These are phyloP conservation scores for Allium cepa DNA, from an alignment of 106 monocot species.

Conservation along the genomic window DNA sequence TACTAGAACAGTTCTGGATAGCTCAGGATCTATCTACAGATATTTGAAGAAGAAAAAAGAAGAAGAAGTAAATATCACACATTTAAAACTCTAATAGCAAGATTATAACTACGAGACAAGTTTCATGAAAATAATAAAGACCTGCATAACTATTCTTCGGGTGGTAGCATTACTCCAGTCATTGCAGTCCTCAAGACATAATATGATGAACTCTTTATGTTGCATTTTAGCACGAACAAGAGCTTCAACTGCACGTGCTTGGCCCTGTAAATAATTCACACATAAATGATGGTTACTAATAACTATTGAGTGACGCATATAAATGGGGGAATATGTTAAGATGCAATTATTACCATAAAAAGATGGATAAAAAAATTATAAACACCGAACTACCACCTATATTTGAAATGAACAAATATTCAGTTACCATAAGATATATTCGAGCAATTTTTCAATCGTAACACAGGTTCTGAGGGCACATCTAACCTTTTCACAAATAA, in stretches of 20 bases:
- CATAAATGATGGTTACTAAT: neutral
- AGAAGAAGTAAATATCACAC: neutral
- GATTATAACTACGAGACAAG: neutral
- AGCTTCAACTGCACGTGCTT: conserved; percentile 79
- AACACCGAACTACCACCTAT: too few species aligned
- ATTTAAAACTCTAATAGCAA: too few species aligned
- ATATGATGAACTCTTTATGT: conserved; percentile 74
- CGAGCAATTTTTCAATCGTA: too few species aligned
- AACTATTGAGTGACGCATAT: too few species aligned
- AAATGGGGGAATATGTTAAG: too few species aligned
- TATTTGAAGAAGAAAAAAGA: neutral
- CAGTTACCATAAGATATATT: too few species aligned
- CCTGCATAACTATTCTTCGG: conserved; percentile 82
- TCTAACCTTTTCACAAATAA: too few species aligned
- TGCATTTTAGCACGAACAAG: conserved; percentile 89
- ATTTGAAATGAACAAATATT: too few species aligned
- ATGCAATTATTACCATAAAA: too few species aligned
- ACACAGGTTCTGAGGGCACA: too few species aligned
- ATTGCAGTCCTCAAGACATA: conserved; percentile 85
- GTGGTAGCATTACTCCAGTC: conserved; percentile 97
- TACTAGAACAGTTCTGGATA: conserved; percentile 83
- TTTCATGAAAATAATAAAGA: conserved; percentile 10
- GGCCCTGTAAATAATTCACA: conserved; percentile 37
- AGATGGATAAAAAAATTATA: too few species aligned
- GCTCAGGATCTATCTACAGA: conserved; percentile 76